Base-by-base conservation (phyloP, 1,284 basidiomycete genomes). In the Ganoderma lingzhi region DNA sequence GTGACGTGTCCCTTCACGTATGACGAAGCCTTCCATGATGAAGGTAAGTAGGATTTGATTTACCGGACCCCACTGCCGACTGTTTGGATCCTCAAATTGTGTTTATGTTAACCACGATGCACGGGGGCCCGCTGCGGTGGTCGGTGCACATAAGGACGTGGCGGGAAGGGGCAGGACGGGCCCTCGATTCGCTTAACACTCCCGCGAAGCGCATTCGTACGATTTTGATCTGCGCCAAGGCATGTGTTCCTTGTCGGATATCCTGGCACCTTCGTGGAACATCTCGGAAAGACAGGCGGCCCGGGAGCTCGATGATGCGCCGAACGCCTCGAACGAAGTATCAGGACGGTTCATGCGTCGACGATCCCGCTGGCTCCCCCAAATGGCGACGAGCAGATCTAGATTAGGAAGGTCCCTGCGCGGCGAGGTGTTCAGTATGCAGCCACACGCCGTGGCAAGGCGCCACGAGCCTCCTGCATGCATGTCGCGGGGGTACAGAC, bases 361-460 rank as follows among this genome's bases (percentile, higher is more conserved):
- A 51, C 30, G 62, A 44, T 62, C 41, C 60, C 28, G 39, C 37
- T 17, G 32, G 15, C 30, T 17, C 30, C 30, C 17, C 2, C 4
- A 15, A 28, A 9, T 9, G 48, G 48, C 0, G n/a, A 51, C 9
- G 23, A 51, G 42, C 28, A 30, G 48, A 51, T 51, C 10, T 15
- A 30, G 48, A 51, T 51, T 23, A 28, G 48, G 23, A 51, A 51
- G 48, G 48, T 28, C 28, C 23, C n/a, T 51, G 48, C 23, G 48
- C 48, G 48, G 48, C 23, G 3, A 10, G 28, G 55, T 55, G 63
- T 65, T 65, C 63, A 65, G 63, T 65, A 65, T 65, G 41, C 41
- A 55, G 55, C 5, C 30, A 39, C 56, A 39, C 35, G 19, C 35
- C 32, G 56, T 58, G 55, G 55, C 55, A 12, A 37, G 56, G 19